These are phyloP conservation scores for Leptosphaerulina australis DNA, from an alignment of 2,329 filamentous ascomycete species.

Conservation along the genomic window DNA sequence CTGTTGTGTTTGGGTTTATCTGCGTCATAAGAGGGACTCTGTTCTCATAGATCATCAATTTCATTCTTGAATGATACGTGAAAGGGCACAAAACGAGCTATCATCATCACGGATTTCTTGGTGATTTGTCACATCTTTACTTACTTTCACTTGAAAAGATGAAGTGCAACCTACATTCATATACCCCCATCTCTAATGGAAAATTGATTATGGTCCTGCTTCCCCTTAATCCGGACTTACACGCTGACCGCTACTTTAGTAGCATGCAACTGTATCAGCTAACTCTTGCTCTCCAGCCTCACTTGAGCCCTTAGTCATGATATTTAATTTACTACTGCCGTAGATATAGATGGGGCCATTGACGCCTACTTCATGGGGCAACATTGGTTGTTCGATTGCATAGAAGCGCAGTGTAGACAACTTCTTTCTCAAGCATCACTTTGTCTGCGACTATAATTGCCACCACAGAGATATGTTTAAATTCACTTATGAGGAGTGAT, in stretches of 20 bases:
- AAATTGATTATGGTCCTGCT: neutral
- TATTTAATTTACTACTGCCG: neutral
- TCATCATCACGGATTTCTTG: too few species aligned
- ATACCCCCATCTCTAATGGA: too few species aligned
- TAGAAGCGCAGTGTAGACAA: neutral
- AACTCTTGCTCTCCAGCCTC: neutral
- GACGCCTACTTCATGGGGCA: neutral
- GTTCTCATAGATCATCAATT: too few species aligned
- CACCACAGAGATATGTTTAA: neutral
- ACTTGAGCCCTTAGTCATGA: neutral
- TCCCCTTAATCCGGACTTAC: neutral
- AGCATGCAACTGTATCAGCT: conserved; percentile 1
- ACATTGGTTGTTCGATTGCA: neutral
- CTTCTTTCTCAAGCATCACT: neutral
- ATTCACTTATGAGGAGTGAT: neutral
- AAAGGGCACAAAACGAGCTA: too few species aligned
- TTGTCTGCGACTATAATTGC: neutral
- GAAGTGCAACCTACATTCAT: too few species aligned
- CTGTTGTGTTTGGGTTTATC: too few species aligned
- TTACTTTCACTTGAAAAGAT: too few species aligned
- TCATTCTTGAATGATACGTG: too few species aligned
- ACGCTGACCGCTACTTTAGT: neutral
- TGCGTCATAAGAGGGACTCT: too few species aligned
- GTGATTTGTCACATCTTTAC: too few species aligned
- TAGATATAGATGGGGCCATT: neutral